Conservation (phyloP, 1,284 basidiomycete genomes). For the Cutaneotrichosporon cyanovorans region DNA sequence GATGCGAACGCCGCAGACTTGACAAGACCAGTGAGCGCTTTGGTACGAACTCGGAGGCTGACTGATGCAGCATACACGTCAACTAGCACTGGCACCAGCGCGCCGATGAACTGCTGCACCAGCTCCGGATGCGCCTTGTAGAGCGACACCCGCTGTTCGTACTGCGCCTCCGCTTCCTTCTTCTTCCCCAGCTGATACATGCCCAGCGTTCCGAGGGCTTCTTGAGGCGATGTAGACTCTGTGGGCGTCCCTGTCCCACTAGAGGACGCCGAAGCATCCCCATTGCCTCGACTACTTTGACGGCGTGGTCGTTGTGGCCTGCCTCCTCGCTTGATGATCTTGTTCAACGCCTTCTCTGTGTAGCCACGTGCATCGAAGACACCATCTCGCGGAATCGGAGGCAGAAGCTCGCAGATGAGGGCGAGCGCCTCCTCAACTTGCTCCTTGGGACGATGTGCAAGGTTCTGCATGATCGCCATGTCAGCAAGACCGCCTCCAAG, state of each 20-base stretch:
- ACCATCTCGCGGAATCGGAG: conserved; percentile 78
- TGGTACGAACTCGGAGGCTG: conserved; percentile 70
- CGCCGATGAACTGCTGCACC: conserved; percentile 72
- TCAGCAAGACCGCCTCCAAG: conserved; percentile 78
- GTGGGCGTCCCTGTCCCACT: conserved; percentile 22
- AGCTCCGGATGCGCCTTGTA: conserved; percentile 65
- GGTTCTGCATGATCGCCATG: conserved; percentile 95
- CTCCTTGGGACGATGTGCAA: conserved; percentile 92
- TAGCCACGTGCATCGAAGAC: conserved; percentile 87
- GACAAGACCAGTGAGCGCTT: conserved; percentile 73
- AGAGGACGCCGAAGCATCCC: conserved; percentile 9
- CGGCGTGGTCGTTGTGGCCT: conserved; percentile 16
- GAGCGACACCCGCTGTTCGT: conserved; percentile 48
- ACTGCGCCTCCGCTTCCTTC: conserved; percentile 39
- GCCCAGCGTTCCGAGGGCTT: conserved; percentile 2
- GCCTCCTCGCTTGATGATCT: conserved; percentile 26
- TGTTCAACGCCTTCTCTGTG: conserved; percentile 70
- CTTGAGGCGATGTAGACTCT: conserved; percentile 4
- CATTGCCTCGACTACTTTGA: conserved; percentile 2
- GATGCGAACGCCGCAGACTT: conserved; percentile 85
- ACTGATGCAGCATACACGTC: conserved; percentile 95
- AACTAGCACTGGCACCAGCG: conserved; percentile 82
- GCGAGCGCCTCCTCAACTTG: conserved; percentile 87
- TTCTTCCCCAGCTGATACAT: conserved; percentile 19
- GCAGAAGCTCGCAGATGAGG: conserved; percentile 79